Base-by-base conservation (phyloP, 108 stramenopile species). In the Aureococcus anophagefferens region DNA sequence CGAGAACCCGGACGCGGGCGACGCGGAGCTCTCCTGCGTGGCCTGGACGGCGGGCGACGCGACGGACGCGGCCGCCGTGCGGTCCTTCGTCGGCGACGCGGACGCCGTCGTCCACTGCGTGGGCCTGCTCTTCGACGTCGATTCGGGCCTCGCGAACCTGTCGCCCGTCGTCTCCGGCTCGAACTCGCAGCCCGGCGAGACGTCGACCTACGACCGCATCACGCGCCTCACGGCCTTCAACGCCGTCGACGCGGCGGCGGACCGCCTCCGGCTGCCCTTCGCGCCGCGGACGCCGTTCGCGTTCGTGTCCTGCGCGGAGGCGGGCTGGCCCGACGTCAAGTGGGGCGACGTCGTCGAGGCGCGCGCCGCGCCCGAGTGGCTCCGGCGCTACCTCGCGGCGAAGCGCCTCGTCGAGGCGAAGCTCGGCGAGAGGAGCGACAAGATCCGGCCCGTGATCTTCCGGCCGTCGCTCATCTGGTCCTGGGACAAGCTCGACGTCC, bases 271-370 rank as follows among this genome's bases (percentile, higher is more conserved):
- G 62, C 5, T 29, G 62, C 62, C 29, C 21, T 29, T 44, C 13
- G 40, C 40, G 13, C 40, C 40, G 5, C 40, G 40, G 9, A 44
- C 40, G 13, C 40, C 91, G 3, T 81, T 91, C 73, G 75, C 74
- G 65, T 91, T 91, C 69, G 83, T 85, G 16, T 89, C 89, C 29
- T 87, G 87, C 16, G 91, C 91, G 30, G 91, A 91, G 81, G 88
- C 89, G 0, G 91, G 91, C 40, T 91, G 91, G 91, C 88, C 89
- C 1, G 89, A 91, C 62, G 80, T 89, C 33, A 51, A 85, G 15
- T 84, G 85, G 59, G 91, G 91, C 34, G 31, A 66, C 18, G 69
- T 74, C 21, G 72, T 91, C 9, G 89, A 91, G 68, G 65, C 80
- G 44, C 69, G 73, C 35, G 67, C 89, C 65, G 89, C 91, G 16